Base-by-base conservation (phyloP, 78 protist genomes). In the Dictyostelium intermedium region DNA sequence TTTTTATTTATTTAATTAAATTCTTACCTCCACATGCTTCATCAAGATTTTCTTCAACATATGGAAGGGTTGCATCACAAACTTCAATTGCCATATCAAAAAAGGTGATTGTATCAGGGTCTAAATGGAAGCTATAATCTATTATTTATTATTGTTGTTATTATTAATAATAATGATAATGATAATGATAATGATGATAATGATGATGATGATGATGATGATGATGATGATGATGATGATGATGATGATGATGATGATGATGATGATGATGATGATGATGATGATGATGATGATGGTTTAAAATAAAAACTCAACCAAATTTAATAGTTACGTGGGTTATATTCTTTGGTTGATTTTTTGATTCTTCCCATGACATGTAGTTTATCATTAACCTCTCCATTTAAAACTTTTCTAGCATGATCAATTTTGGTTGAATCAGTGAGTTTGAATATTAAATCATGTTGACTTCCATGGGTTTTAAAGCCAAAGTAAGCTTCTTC, bases 291-390 rank as follows among this genome's bases (percentile, higher is more conserved):
- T n/a, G n/a, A n/a, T n/a, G n/a, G n/a, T n/a, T n/a, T n/a, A n/a
- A n/a, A n/a, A n/a, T n/a, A n/a, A n/a, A n/a, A n/a, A n/a, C n/a
- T n/a, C n/a, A n/a, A n/a, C n/a, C n/a, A n/a, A n/a, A n/a, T n/a
- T n/a, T n/a, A n/a, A n/a, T n/a, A n/a, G n/a, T n/a, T n/a, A n/a
- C n/a, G n/a, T n/a, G n/a, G n/a, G n/a, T n/a, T n/a, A n/a, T n/a
- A n/a, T 76, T n/a, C n/a, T n/a, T n/a, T n/a, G n/a, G n/a, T n/a
- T n/a, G n/a, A n/a, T n/a, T 76, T 76, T 41, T 25, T 78, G 11
- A 78, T 78, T 78, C 83, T 78, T 78, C 83, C 83, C 83, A 78
- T 78, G 41, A 78, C 66, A n/a, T 78, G 83, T 5, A 32, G 5
- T 2, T 3, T 23, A 1, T 47, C 66, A 47, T 2, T 78, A 18